phyloP scores from a whole-genome alignment of 257 asterid genomes.

The Sherardia arvensis region DNA sequence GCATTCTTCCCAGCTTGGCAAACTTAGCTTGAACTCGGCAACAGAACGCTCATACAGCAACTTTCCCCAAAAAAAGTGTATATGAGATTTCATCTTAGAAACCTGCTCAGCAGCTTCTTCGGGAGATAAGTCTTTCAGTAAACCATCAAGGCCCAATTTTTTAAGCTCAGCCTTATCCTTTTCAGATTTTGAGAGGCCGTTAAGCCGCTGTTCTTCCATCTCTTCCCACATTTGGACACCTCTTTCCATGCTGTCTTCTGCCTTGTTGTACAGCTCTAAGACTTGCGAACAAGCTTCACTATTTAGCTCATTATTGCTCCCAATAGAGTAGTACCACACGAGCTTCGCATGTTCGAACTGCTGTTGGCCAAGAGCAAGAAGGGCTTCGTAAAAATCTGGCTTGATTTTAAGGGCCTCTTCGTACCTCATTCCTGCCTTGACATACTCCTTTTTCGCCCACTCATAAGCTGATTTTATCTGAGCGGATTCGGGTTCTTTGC shows the following conservation, averaged over 20 bases:
- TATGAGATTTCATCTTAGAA: slow-evolving; percentile 63
- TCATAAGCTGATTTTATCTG: slow-evolving; percentile 63
- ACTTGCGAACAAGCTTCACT: slow-evolving; percentile 45
- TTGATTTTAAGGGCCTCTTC: slow-evolving; percentile 73
- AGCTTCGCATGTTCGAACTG: slow-evolving; percentile 89
- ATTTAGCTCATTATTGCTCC: slow-evolving; percentile 44
- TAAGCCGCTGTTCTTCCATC: slow-evolving; percentile 85
- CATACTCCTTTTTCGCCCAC: slow-evolving; percentile 64
- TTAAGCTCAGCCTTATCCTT: slow-evolving; percentile 50
- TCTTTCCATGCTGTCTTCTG: slow-evolving; percentile 92
- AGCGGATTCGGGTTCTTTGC: slow-evolving; percentile 30
- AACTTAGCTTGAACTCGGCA: slow-evolving; percentile 71
- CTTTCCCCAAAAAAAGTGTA: slow-evolving; percentile 84
- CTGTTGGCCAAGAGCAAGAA: slow-evolving; percentile 85
- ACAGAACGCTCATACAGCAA: slow-evolving; percentile 87
- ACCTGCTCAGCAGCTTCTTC: slow-evolving; percentile 69
- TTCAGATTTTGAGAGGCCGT: slow-evolving; percentile 65
- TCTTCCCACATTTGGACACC: slow-evolving; percentile 94
- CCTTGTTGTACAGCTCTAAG: slow-evolving; percentile 76
- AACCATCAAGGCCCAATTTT: slow-evolving; percentile 54
- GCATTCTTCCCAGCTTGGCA: slow-evolving; percentile 94
- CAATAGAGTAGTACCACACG: slow-evolving; percentile 59
- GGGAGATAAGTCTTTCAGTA: slow-evolving; percentile 40
- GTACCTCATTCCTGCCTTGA: slow-evolving; percentile 55
- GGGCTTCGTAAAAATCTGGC: slow-evolving; percentile 91